phyloP scores from a whole-genome alignment of 108 stramenopile genomes.

The Nitzschia putrida region DNA sequence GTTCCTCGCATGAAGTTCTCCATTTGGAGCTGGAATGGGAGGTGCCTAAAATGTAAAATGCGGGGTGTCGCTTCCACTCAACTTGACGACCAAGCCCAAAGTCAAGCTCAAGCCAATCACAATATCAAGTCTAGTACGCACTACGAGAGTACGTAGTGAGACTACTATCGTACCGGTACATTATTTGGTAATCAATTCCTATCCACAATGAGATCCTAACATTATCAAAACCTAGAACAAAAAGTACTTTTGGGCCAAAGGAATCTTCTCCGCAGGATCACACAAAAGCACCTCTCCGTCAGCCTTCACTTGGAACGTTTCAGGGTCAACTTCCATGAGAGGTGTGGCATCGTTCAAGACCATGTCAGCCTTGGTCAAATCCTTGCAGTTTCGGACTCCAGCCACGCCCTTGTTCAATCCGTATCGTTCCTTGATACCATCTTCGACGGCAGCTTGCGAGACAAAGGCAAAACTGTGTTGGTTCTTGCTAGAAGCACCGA shows the following conservation, averaged over 20 bases:
- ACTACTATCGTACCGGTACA: no score
- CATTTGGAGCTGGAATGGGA: no score
- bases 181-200: no score
- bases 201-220: not conserved
- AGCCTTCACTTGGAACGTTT: conserved; percentile 94
- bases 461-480: conserved; percentile 86
- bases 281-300: conserved; percentile 91
- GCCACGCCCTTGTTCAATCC: conserved; percentile 82
- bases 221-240: conserved; percentile 68
- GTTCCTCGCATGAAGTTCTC: no score
- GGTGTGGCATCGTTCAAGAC: conserved; percentile 87
- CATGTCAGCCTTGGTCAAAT: conserved; percentile 93
- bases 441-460: conserved; percentile 61
- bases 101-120: no score
- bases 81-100: no score
- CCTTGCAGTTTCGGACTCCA: conserved; percentile 75
- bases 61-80: no score
- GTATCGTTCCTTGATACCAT: conserved; percentile 50
- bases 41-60: no score
- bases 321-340: conserved; percentile 91
- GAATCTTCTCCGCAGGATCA: conserved; percentile 82
- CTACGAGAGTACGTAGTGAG: no score
- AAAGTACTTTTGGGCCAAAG: conserved; percentile 92
- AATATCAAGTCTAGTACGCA: no score
- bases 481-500: conserved; percentile 71